Conservation (phyloP, 2,329 filamentous ascomycete genomes). For the Berkeleyomyces basicola region DNA sequence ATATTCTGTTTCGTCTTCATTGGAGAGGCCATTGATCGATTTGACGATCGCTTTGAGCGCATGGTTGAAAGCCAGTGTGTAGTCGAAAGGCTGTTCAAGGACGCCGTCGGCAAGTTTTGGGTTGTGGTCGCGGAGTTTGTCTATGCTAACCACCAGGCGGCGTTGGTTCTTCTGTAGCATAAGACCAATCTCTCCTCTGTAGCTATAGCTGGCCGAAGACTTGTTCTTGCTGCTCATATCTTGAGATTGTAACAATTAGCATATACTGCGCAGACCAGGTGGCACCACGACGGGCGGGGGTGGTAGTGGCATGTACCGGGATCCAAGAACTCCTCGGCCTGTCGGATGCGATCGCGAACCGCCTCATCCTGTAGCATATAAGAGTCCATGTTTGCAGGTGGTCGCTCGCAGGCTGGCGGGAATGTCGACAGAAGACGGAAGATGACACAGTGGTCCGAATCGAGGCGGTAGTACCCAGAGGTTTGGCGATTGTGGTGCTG, state of each 20-base stretch:
- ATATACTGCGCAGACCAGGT: too few relatives aligned
- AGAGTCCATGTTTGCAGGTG: constrained; percentile 43
- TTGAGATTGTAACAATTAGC: neutral
- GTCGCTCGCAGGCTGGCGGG: neutral
- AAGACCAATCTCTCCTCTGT: constrained; percentile 72
- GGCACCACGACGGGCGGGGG: neutral
- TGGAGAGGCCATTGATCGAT: constrained; percentile 62
- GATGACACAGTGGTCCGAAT: neutral
- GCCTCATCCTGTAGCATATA: constrained; percentile 71
- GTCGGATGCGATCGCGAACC: constrained; percentile 64
- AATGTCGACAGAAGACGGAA: neutral
- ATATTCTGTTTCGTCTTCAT: constrained; percentile 64
- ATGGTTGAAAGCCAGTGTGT: constrained; percentile 69
- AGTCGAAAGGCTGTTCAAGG: constrained; percentile 76
- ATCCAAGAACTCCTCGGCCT: constrained; percentile 85
- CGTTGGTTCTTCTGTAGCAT: constrained; percentile 54
- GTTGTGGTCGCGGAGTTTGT: constrained; percentile 82
- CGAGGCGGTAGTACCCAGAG: neutral
- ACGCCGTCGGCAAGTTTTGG: constrained; percentile 63
- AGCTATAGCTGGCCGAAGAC: constrained; percentile 35
- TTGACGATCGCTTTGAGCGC: constrained; percentile 80
- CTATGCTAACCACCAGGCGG: constrained; percentile 57
- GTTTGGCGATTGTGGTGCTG: neutral
- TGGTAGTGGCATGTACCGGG: constrained; percentile 46
- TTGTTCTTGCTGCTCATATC: neutral